Evolutionary conservation across 2,329 filamentous ascomycete genomes (phyloP).

Genomic region (Trichophyton benhamiae): DNA sequence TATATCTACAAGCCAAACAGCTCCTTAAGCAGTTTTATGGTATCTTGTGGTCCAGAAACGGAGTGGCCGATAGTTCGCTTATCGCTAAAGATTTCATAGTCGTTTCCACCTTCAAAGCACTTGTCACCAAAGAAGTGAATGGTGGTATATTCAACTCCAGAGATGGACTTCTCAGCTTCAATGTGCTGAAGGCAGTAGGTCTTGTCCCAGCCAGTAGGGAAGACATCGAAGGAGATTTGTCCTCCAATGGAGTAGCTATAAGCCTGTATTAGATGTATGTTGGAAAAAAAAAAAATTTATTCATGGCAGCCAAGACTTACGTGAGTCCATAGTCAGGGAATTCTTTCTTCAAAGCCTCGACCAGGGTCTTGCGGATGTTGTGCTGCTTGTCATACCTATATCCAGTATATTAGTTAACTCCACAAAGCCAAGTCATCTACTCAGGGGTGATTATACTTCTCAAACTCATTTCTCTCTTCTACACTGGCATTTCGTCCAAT

Average conservation of each 20-base stretch:
- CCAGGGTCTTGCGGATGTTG: conserved; percentile 63
- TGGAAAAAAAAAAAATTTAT: not conserved
- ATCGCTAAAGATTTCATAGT: conserved; percentile 87
- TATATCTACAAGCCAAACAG: conserved; percentile 42
- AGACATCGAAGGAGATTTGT: conserved; percentile 96
- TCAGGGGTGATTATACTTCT: conserved; percentile 36
- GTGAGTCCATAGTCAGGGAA: conserved; percentile 78
- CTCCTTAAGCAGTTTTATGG: conserved; percentile 65
- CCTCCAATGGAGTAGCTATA: conserved; percentile 81
- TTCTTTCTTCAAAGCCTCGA: conserved; percentile 61
- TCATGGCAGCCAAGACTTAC: conserved; percentile 39
- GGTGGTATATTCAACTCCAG: conserved; percentile 55
- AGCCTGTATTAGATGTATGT: not conserved
- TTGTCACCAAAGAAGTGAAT: conserved; percentile 99
- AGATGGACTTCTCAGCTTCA: conserved; percentile 64
- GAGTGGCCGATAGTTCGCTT: conserved; percentile 70
- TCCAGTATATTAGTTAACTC: not conserved
- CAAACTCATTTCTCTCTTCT: conserved; percentile 69
- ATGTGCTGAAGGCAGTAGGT: conserved; percentile 88
- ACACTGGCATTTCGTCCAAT: conserved; percentile 66
- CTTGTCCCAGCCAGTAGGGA: conserved; percentile 97
- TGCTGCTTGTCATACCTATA: conserved; percentile 59
- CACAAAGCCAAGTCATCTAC: not conserved
- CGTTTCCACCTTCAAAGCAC: conserved; percentile 79
- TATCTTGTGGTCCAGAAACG: conserved; percentile 72